These are phyloP conservation scores for Auriscalpium microsporum DNA, from an alignment of 768 basidiomycete species.

Conservation along the genomic window DNA sequence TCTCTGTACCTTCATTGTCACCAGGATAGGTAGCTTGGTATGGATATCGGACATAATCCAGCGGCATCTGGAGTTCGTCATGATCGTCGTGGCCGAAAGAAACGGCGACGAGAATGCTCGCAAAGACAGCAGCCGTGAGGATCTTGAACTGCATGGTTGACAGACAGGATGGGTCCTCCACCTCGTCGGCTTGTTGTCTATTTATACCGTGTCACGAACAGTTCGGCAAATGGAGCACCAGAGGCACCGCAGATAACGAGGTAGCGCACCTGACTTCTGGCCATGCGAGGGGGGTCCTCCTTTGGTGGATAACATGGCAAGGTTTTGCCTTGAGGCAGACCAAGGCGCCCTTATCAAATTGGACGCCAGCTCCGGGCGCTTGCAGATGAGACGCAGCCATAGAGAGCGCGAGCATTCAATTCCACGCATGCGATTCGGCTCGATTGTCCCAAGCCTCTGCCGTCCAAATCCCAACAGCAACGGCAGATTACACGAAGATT, in stretches of 20 bases:
- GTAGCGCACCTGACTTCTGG: not conserved
- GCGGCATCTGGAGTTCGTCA: constrained; percentile 45
- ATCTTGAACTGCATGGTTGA: not conserved
- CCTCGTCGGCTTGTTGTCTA: not conserved
- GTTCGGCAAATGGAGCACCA: not conserved
- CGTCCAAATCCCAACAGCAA: no score
- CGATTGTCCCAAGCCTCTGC: no score
- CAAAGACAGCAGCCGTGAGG: not conserved
- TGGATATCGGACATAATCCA: constrained; percentile 62
- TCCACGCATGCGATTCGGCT: no score
- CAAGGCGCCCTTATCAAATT: not conserved
- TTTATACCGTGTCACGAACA: not conserved
- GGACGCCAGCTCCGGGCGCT: not conserved
- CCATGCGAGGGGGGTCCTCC: not conserved
- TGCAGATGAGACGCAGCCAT: no score
- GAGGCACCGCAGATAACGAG: not conserved
- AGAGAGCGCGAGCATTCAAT: no score
- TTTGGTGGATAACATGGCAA: not conserved
- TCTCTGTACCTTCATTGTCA: constrained; percentile 45
- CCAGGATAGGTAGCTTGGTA: constrained; percentile 49
- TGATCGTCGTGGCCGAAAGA: constrained; percentile 30
- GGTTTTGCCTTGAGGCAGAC: constrained; percentile 5
- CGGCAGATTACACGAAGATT: no score
- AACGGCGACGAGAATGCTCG: constrained; percentile 5
- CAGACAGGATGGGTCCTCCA: not conserved